Conservation (phyloP, 202 grass and related monocot species). For the Hordeum pubiflorum region DNA sequence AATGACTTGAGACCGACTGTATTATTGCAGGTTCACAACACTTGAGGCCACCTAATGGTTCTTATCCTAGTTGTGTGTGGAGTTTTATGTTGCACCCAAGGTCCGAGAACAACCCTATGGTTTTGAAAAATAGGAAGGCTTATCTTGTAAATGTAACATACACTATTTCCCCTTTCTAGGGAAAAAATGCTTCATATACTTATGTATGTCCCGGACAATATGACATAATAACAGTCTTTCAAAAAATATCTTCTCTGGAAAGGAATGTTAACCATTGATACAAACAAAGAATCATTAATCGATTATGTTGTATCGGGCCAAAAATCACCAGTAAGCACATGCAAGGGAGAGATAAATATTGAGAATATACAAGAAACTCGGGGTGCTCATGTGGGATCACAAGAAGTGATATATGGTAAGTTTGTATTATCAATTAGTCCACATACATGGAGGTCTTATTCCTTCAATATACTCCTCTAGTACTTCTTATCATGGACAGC, state of each 20-base stretch:
- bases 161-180: too few relatives aligned
- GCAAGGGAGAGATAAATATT: not conserved
- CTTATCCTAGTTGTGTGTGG: not conserved
- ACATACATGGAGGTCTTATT: too few relatives aligned
- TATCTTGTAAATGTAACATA: not conserved
- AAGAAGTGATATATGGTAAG: not conserved
- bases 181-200: too few relatives aligned
- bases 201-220: slow-evolving; percentile 26
- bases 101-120: not conserved
- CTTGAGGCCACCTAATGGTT: not conserved
- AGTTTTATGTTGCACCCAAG: not conserved
- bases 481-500: too few relatives aligned
- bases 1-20: not conserved
- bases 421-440: too few relatives aligned
- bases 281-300: slow-evolving; percentile 27
- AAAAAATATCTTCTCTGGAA: not conserved
- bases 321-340: not conserved
- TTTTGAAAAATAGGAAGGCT: not conserved
- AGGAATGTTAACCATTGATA: slow-evolving; percentile 19
- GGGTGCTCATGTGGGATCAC: not conserved
- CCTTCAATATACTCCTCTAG: too few relatives aligned
- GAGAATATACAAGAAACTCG: not conserved
- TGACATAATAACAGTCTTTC: slow-evolving; percentile 16
- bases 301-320: slow-evolving; percentile 30
- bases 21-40: not conserved